Base-by-base conservation (phyloP, 2,329 filamentous ascomycete genomes). In the Fonsecaea erecta region DNA sequence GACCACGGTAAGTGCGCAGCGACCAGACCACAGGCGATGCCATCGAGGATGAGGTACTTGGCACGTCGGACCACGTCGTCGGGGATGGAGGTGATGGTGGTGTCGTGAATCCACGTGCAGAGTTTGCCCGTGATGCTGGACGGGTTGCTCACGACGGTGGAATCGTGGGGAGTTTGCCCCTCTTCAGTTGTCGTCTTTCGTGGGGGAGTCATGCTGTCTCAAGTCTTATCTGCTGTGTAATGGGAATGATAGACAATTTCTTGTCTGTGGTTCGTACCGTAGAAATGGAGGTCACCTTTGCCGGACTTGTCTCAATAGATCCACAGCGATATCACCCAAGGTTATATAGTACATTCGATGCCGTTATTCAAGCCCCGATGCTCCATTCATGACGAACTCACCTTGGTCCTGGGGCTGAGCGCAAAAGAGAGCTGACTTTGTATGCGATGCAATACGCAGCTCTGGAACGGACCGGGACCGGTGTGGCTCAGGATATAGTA, bases 21-120 rank as follows among this genome's bases (percentile, higher is more conserved):
- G 9, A 81, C 72, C 1, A 81, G 68, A 0, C 71, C 77, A 66
- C 78, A 82, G 4, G 74, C 77, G 9, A 81, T 67, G 11, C 79
- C 79, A 67, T 82, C 80, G 1, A 82, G 72, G 16, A 82, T 75
- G 9, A 81, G 71, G 66, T 81, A 76, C 60, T 82, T 81, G 7
- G 76, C 76, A 0, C 79, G 72, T 2, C 67, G 73, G 16, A 69
- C 64, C 18, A 79, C 67, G 1, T 73, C 60, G 12, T 69, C 65
- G 0, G 77, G 79, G 52, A 81, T 72, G 46, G 76, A 70, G 8
- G 62, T 54, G n/a, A 73, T 53, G 3, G 62, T 64, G 11, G 74
- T 62, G 24, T 66, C 67, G 32, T 73, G 53, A 57, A 77, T 72
- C 76, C 76, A 78, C 0, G 64, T 63, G 64, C 73, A 75, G 12